These are phyloP conservation scores for Salinomyces thailandicus DNA, from an alignment of 2,329 filamentous ascomycete species.

Conservation along the genomic window DNA sequence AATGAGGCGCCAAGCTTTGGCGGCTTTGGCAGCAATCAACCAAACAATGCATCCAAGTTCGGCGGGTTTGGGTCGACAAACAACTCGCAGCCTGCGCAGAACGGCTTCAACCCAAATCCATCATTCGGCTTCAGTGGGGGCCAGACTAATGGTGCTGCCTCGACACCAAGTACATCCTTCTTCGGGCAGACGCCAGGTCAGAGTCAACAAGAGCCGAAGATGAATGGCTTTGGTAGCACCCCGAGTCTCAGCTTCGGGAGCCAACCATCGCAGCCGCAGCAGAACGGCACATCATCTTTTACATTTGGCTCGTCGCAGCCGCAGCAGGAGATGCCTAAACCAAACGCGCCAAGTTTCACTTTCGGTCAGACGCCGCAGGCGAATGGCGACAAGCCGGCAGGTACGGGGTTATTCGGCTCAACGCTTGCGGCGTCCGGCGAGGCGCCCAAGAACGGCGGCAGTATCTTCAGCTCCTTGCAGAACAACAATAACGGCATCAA, in stretches of 20 bases:
- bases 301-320: slow-evolving; percentile 8
- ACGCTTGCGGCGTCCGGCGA: slow-evolving; percentile 2
- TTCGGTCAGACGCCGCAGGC: slow-evolving; percentile 6
- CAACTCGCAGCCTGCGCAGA: slow-evolving; percentile 6
- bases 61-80: slow-evolving; percentile 5
- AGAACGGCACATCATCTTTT: slow-evolving; percentile 8
- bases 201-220: slow-evolving; percentile 6
- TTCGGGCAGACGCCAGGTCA: slow-evolving; percentile 12
- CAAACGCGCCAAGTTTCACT: slow-evolving; percentile 1
- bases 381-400: slow-evolving; percentile 2
- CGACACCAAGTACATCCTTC: slow-evolving; percentile 5
- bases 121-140: slow-evolving; percentile 3
- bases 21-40: slow-evolving; percentile 4
- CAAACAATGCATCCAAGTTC: slow-evolving; percentile 1
- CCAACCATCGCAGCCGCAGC: slow-evolving; percentile 3
- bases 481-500: slow-evolving; percentile 4
- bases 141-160: slow-evolving; percentile 5
- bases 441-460: neutral
- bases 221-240: slow-evolving; percentile 6
- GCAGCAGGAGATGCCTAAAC: slow-evolving; percentile 2
- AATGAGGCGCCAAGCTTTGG: slow-evolving; percentile 8
- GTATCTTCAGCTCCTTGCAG: slow-evolving; percentile 5
- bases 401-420: neutral
- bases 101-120: slow-evolving; percentile 5
- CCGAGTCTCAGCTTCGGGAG: slow-evolving; percentile 7